Evolutionary conservation across 768 basidiomycete genomes (phyloP), one percentile per base, ranked within the genome.

Genomic region (Suillus fuscotomentosus): DNA sequence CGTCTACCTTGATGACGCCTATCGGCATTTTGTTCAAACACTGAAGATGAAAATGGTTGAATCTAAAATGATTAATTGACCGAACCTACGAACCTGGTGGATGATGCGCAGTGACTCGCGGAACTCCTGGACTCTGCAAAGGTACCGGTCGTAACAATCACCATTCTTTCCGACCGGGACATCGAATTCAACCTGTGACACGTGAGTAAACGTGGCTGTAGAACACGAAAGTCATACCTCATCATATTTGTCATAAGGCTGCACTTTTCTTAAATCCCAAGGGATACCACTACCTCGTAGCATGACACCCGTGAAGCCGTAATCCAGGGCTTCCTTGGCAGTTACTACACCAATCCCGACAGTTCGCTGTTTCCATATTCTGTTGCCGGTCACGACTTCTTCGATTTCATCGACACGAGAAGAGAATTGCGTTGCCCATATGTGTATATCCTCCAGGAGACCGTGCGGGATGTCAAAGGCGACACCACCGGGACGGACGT

Each of bases 81-180:
- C 17, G 0, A 41, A 51, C 17, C 39, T 38, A 73, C 80, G 24
- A 39, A 84, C 89, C 77, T 91, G 94, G 68, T 83, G 80, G 71
- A 99, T 88, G 76, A 99, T 99, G 34, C 86, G 83, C 70, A 99
- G 79, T 63, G 89, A 92, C 81, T 99, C 96, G 70, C 97, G 84
- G 91, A 99, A 97, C 77, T 99, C 97, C 76, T 99, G 96, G 9
- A 99, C 92, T 79, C 97, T 91, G 77, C 96, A 98, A 48, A 98
- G 82, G 77, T 99, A 99, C 53, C 97, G 91, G 79, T 98, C 95
- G 73, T 96, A 99, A 80, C 96, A 99, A 75, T 99, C 97, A 45
- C 97, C 97, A 68, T 95, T 94, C 83, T 88, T 90, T 63, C 97
- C 97, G 39, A 99, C 88, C n/a, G 97, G 97, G 60, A 99, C 80